Base-by-base conservation (phyloP, 495 filamentous ascomycete genomes). In the Trichoderma parareesei region DNA sequence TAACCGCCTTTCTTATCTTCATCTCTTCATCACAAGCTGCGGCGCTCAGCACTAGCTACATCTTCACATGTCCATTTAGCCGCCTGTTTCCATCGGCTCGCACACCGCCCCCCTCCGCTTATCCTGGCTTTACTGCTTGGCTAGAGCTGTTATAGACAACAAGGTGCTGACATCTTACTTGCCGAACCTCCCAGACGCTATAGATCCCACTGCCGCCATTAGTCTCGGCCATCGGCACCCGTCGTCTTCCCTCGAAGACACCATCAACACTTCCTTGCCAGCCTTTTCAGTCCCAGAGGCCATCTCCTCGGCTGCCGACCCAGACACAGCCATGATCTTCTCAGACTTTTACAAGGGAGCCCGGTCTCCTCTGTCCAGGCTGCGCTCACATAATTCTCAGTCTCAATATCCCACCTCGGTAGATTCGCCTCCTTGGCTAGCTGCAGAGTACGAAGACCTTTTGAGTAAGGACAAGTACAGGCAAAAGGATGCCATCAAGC, bases 401-500 rank as follows among this genome's bases (percentile, higher is more conserved):
- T 35, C 44, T 10, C 44, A 14, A 16, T 14, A 48, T 48, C 44
- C 11, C 5, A 1, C 48, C 48, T 57, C 53, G 27, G 53, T 27
- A 35, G 37, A 57, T 6, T 57, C 53, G 37, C 53, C 53, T 35
- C 27, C 53, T 37, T 57, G 53, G 53, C 53, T 57, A 35, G 53
- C 27, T 37, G 27, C 53, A 4, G 75, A 82, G 67, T 79, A 84
- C 61, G 78, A 79, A 38, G 82, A 85, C 68, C 76, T 85, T 6
- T 68, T 82, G 46, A 81, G 79, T 66, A 75, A 72, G 65, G 83
- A 86, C 72, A 84, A 84, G 69, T 61, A 71, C 37, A 79, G 77
- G 72, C 78, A 81, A 65, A 84, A 84, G 70, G 79, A 81, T 64
- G 81, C 82, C 18, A 77, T 85, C 11, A 80, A 73, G 66, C 76